A percentile compares a stretch with the other conserved stretches of the same genome.
phyloP scores from a whole-genome alignment of 306 rosid species.

The Glycine soja region DNA sequence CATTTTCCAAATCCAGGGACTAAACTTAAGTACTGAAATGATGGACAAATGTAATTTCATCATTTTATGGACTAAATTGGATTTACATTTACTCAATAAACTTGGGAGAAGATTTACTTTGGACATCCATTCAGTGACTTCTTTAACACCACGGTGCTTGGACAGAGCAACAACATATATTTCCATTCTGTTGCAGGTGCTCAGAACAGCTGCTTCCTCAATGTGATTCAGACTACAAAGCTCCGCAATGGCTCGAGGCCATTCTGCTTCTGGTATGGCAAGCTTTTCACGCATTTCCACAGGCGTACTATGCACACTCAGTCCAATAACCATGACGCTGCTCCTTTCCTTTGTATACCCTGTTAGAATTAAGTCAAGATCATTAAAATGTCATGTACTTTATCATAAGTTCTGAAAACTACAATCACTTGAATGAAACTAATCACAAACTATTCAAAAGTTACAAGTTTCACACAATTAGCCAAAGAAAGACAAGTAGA shows the following conservation, averaged over 20 bases:
- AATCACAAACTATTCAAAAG: not conserved
- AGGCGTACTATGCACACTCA: constrained; percentile 91
- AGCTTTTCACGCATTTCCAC: constrained; percentile 98
- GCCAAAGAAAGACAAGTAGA: not conserved
- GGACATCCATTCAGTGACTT: constrained; percentile 99
- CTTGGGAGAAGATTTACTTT: constrained; percentile 54
- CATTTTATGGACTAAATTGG: not conserved
- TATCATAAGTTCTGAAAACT: not conserved
- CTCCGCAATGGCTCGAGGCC: constrained; percentile 98
- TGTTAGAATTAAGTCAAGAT: constrained; percentile 41
- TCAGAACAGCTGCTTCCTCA: constrained; percentile 98
- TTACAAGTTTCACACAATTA: not conserved
- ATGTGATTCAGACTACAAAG: constrained; percentile 91
- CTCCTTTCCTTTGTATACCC: constrained; percentile 98
- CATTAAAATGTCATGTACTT: not conserved
- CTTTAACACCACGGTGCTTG: constrained; percentile 98
- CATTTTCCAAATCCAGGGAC: too few relatives aligned
- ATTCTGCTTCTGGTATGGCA: constrained; percentile 98
- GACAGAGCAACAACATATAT: constrained; percentile 97
- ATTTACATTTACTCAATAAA: not conserved
- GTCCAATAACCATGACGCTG: constrained; percentile 96
- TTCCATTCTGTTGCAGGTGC: constrained; percentile 99
- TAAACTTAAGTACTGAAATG: not conserved
- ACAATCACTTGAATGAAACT: constrained; percentile 2
- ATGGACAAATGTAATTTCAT: not conserved